These are phyloP conservation scores for Starmerella bombi DNA, from an alignment of 805 yeast genomes.

Conservation along the genomic window DNA sequence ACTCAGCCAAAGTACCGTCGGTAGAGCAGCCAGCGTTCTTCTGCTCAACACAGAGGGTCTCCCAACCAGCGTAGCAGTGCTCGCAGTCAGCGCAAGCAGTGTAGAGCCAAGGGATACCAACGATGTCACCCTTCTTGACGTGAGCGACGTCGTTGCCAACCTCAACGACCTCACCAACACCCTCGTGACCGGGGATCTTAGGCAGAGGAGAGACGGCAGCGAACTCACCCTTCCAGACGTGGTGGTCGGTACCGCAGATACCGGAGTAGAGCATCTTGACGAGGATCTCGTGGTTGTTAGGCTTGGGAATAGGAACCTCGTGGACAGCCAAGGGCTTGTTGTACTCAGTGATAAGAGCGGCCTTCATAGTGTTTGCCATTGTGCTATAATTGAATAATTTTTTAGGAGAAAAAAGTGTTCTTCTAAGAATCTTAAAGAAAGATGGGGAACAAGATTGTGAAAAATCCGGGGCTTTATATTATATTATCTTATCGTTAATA, in stretches of 20 bases:
- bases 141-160: slow-evolving; percentile 55
- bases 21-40: slow-evolving; percentile 75
- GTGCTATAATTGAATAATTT: neutral
- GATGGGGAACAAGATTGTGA: neutral
- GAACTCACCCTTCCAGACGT: slow-evolving; percentile 94
- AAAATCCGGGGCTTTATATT: neutral
- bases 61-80: slow-evolving; percentile 51
- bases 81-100: slow-evolving; percentile 68
- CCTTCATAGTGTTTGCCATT: slow-evolving; percentile 33
- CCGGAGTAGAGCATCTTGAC: slow-evolving; percentile 78
- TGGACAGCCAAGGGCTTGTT: slow-evolving; percentile 52
- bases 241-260: slow-evolving; percentile 88
- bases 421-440: neutral
- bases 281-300: slow-evolving; percentile 64
- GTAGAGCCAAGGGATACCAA: slow-evolving; percentile 77
- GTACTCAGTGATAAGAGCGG: slow-evolving; percentile 50
- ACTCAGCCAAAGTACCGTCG: slow-evolving; percentile 86
- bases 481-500: neutral
- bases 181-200: slow-evolving; percentile 80
- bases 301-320: slow-evolving; percentile 70
- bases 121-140: slow-evolving; percentile 66
- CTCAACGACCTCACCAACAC: slow-evolving; percentile 76
- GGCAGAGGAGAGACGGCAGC: slow-evolving; percentile 64
- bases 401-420: neutral
- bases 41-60: slow-evolving; percentile 58